A percentile compares a stretch with the other conserved stretches of the same genome.
These are phyloP conservation scores for Chenopodium album DNA, from an alignment of 148 eudicot genomes.

Conservation along the genomic window DNA sequence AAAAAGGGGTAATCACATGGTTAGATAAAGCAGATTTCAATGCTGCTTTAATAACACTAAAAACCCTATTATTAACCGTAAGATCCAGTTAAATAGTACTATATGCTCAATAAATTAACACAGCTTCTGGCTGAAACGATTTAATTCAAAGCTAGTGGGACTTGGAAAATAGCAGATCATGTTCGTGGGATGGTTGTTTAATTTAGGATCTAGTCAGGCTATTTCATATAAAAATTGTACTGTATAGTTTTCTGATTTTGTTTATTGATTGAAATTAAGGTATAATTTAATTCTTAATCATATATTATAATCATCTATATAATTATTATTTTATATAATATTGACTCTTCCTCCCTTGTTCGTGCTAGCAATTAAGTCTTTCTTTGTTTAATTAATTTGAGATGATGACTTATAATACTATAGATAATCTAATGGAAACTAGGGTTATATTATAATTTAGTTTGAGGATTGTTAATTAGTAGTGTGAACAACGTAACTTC, in stretches of 20 bases:
- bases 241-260: background rate
- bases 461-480: background rate
- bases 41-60: background rate
- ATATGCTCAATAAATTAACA: background rate
- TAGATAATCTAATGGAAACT: background rate
- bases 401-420: too few relatives aligned
- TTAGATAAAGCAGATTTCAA: background rate
- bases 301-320: background rate
- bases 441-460: too few relatives aligned
- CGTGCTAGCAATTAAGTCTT: constrained; percentile 3
- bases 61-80: background rate
- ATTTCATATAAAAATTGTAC: background rate
- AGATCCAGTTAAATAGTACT: background rate
- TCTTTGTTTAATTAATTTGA: background rate
- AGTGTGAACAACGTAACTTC: too few relatives aligned
- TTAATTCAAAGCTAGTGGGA: background rate
- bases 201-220: background rate
- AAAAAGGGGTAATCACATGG: constrained; percentile 6
- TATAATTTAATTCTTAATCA: too few relatives aligned
- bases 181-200: background rate
- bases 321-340: background rate
- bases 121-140: background rate
- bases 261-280: background rate
- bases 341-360: constrained; percentile 2
- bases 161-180: background rate